Conservation (phyloP, 257 asterid species). For the Knoxia roxburghii region DNA sequence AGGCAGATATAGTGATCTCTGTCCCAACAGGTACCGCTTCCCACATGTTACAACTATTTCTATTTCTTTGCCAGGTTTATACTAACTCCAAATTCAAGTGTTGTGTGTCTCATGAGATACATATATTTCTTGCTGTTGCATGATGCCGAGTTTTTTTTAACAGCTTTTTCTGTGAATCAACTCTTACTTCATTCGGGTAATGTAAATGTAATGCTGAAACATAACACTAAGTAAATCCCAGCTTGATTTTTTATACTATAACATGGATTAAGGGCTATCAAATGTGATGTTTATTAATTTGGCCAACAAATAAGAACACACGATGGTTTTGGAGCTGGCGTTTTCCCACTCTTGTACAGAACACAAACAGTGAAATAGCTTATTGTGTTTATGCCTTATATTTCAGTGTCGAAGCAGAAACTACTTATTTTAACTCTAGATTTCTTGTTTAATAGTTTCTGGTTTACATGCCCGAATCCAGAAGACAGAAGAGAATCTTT, state of each 20-base stretch:
- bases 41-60: background rate
- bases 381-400: background rate
- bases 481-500: slow-evolving; percentile 55
- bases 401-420: too few relatives aligned
- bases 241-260: background rate
- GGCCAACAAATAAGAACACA: background rate
- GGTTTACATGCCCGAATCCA: slow-evolving; percentile 69
- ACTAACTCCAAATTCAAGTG: too few relatives aligned
- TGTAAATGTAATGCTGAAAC: too few relatives aligned
- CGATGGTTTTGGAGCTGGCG: background rate
- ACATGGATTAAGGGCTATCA: background rate
- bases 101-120: background rate
- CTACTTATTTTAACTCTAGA: background rate
- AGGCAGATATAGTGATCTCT: slow-evolving; percentile 67
- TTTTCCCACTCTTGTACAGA: background rate
- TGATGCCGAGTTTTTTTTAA: background rate
- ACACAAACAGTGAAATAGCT: background rate
- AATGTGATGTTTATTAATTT: too few relatives aligned
- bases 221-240: background rate
- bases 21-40: slow-evolving; percentile 70
- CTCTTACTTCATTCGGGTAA: background rate
- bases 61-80: background rate
- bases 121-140: too few relatives aligned
- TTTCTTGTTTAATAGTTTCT: slow-evolving; percentile 45
- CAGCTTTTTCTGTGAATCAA: background rate